Base-by-base conservation (phyloP, 73 alveolate species). In the Tetrahymena elliotti region DNA sequence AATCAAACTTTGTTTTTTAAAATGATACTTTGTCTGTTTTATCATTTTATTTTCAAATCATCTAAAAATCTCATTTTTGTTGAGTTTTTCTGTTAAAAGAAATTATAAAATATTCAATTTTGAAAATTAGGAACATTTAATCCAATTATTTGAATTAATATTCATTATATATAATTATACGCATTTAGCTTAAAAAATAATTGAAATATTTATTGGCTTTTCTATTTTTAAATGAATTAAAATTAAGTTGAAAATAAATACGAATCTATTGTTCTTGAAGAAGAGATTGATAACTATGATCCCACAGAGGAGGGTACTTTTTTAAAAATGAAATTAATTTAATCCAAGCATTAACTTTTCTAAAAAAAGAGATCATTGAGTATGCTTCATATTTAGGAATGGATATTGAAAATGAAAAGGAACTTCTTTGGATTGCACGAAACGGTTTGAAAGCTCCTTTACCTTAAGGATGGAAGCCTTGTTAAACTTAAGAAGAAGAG, bases 361-460 rank as follows among this genome's bases (percentile, higher is more conserved):
- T n/a, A 22, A 6, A 10, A 68, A 68, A 27, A 38, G 96, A 94
- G 35, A 94, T 94, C 1, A 84, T 83, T 38, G 95, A 83, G 37
- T 94, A 94, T 84, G 95, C 95, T 15, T 22, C 53, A 4, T 94
- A 41, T 88, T 36, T 94, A 83, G 96, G 96, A 37, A 94, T 94
- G 37, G 96, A 94, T 83, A 82, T 82, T 83, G 95, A 41, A 31
- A 35, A 83, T 31, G 96, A 94, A 33, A 83, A 83, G 41, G 96
- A 94, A 36, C 84, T 83, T 20, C 93, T 94, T 22, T 94, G 53
- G 52, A 54, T 94, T 2, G 96, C 96, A 6, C 34, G 83, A 83
- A 22, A 84, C 24, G 96, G 96, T 10, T 94, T 94, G 13, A 68
- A 83, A 33, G 95, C 52, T 13, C 96, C 96, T 35, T 83, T 94